These are phyloP conservation scores for Euphorbia celastroides DNA, from an alignment of 441 rosid species.

Conservation along the genomic window DNA sequence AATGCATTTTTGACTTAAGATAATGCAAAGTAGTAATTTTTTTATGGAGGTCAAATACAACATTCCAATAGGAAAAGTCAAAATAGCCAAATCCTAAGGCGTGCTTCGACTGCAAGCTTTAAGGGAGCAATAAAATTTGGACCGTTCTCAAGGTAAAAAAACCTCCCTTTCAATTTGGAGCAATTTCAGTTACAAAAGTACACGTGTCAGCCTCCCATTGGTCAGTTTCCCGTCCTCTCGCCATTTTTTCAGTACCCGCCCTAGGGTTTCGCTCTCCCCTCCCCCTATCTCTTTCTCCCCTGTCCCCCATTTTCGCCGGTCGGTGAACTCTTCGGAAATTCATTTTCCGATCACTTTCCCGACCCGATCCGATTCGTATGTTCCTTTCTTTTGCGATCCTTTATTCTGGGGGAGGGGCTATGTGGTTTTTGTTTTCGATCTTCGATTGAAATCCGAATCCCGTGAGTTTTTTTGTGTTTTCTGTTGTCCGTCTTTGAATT, in stretches of 20 bases:
- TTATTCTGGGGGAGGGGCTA: neutral
- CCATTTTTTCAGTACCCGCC: slow-evolving; percentile 1
- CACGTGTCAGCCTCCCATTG: slow-evolving; percentile 35
- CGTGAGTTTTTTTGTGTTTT: neutral
- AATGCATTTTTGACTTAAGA: no score
- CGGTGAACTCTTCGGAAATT: slow-evolving; percentile 39
- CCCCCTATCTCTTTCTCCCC: neutral
- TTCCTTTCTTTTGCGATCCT: neutral
- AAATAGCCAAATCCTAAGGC: neutral
- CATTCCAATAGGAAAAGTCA: neutral
- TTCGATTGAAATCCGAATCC: neutral
- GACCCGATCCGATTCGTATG: slow-evolving; percentile 15
- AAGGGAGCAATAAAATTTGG: neutral
- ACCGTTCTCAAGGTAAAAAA: slow-evolving; percentile 10
- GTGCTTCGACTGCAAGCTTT: neutral
- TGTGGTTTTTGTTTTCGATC: neutral
- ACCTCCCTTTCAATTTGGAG: slow-evolving; percentile 21
- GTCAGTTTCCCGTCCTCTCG: slow-evolving; percentile 9
- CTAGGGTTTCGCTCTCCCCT: slow-evolving; percentile 2
- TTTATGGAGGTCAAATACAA: neutral
- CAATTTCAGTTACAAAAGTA: slow-evolving; percentile 27
- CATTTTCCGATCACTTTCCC: slow-evolving; percentile 30
- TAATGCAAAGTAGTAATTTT: no score
- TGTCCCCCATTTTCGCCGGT: slow-evolving; percentile 27
- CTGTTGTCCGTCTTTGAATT: neutral